Evolutionary conservation across 495 filamentous ascomycete genomes (phyloP), one percentile per base, ranked within the genome.

Genomic region (Aspergillus affinis): DNA sequence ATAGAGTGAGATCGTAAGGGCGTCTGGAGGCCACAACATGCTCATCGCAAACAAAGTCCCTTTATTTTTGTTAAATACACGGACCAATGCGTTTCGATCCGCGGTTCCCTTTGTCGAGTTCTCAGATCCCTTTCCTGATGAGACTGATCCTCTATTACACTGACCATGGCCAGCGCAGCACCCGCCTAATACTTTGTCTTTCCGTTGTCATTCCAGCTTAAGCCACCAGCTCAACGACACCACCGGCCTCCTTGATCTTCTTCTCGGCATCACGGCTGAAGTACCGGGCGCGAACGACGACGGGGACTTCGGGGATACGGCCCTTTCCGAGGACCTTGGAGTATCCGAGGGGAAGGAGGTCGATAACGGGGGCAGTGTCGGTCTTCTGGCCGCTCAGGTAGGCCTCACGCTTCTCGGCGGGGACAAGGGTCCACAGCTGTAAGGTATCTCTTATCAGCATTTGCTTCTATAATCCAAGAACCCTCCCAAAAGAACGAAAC

Each of bases 171-270:
- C 61, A 69, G 64, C 59, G 65, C 66, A 71, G 68, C 67, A 67
- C 68, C 70, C 69, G 67, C 68, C 67, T 65, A 62, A 66, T 67
- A 41, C 36, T 15, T 41, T 13, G 36, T 41, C 36, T 2, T 70
- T 66, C 71, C 65, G 67, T 68, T 66, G 63, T 65, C 67, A 70
- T 71, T 67, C 66, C 66, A 68, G 77, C 84, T 26, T 89, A 97
- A 78, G 91, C 91, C 67, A 97, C 91, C 72, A 97, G 79, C 81
- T 97, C 90, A 63, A 94, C 83, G 69, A 95, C 85, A 74, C 92
- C 92, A 75, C 92, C 92, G 74, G 90, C 90, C 72, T 90, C 92
- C 75, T 90, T 93, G 81, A 97, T 96, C 86, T 97, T 97, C 80
- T 86, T 80, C 86, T 97, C 92, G 61, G 92, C 92, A 72, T 91